Evolutionary conservation across 305 asterid genomes (phyloP), one percentile per base, ranked within the genome.

Genomic region (Solanum chacoense): DNA sequence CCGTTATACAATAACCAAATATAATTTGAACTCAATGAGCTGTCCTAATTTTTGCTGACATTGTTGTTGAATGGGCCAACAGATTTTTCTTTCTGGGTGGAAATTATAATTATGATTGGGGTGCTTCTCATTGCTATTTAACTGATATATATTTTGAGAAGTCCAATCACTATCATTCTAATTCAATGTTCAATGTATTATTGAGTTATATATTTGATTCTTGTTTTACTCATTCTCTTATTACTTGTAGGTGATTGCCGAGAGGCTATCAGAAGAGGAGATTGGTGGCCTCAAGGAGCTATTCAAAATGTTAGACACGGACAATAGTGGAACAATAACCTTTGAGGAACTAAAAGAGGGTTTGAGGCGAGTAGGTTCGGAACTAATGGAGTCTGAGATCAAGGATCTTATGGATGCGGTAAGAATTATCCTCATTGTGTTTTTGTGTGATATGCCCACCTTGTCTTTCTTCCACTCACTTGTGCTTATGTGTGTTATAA

Each of bases 331-430:
- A 90, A 93, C 96, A 76, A 96, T 96, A 87, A 96, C 98, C 40
- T 96, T 94, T 65, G 98, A 96, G 74, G 98, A 96, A 90, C 95
- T 96, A 85, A 96, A 96, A 90, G 98, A 96, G 87, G 98, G 98
- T 77, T 91, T 96, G 90, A 93, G 90, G 90, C 91, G 96, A 91
- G 98, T 96, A 14, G 98, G 98, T 36, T 95, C 98, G 13, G 97
- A 95, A 79, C 93, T 96, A 42, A 94, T 95, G 98, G 98, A 96
- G 89, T 95, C 98, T 65, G 98, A 96, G 92, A 96, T 96, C 59
- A 94, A 94, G 91, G 95, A 94, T 90, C 97, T 96, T 73, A 96
- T 96, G 98, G 92, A 91, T 22, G 98, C 98, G 14, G 98, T 96
- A 92, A n/a, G 90, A 79, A 18, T 77, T 88, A 50, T 89, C 26